Evolutionary conservation across 2,329 filamentous ascomycete genomes (phyloP), one percentile per base, ranked within the genome.

Genomic region (Nannizzia gypsea): DNA sequence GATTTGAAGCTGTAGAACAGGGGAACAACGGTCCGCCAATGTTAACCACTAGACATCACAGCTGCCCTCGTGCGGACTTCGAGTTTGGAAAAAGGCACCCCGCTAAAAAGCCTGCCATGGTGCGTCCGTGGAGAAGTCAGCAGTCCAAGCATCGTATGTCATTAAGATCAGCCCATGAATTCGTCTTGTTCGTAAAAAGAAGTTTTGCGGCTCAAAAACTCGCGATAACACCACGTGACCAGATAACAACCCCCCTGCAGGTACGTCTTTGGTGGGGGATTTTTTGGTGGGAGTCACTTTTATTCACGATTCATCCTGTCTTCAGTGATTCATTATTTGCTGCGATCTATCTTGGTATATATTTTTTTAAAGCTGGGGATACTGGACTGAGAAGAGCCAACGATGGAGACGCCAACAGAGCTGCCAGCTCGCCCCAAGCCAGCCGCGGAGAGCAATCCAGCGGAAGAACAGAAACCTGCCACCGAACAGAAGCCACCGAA

Each of bases 341-440:
- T 42, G 38, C 38, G 6, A 42, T 15, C 31, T 34, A 5, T 34
- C 6, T 5, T 34, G 11, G 13, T 24, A 13, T 15, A 3, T 50
- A 3, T 24, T 26, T 6, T 50, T 15, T 15, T 20, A 9, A 5
- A 24, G 2, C 2, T 3, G 44, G 9, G 24, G 8, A 50, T 26
- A 54, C n/a, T 26, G 15, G 50, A 15, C 24, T 34, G 15, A 31
- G 3, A 13, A 17, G n/a, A 26, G n/a, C 50, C 3, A 42, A 54
- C 3, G 13, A 54, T 54, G 50, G 28, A 34, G n/a, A 54, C 50
- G n/a, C 50, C 60, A 20, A 59, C 57, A 1, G 52, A 61, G 9
- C 24, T 61, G 31, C 60, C 60, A 15, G 60, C 52, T 46, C 57
- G 60, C 24, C 60, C 60, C 28, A 61, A 61, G 42, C 31, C 58